These are phyloP conservation scores for Elymus sibiricus DNA, from an alignment of 176 grass and related monocot genomes.

Conservation along the genomic window DNA sequence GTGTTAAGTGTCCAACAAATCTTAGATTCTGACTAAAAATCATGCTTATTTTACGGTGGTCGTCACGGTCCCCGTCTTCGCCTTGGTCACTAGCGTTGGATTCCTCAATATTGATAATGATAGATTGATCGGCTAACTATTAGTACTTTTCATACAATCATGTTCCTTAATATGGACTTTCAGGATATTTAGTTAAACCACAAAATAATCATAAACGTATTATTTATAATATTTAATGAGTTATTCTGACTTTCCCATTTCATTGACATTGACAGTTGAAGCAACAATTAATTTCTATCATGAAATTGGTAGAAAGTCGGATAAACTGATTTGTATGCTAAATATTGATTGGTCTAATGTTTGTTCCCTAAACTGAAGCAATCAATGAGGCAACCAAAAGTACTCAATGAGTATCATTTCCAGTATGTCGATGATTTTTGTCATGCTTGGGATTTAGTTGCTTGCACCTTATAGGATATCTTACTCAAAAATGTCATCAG, in stretches of 20 bases:
- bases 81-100: too few relatives aligned
- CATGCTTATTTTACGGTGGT: constrained; percentile 1
- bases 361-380: not conserved
- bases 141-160: not conserved
- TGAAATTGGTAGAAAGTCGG: not conserved
- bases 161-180: too few relatives aligned
- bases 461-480: not conserved
- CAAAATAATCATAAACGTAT: too few relatives aligned
- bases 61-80: too few relatives aligned
- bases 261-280: not conserved
- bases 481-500: not conserved
- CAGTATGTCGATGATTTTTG: not conserved
- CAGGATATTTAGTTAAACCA: too few relatives aligned
- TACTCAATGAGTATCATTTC: not conserved
- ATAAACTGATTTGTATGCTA: not conserved
- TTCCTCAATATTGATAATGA: too few relatives aligned
- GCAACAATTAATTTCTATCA: too few relatives aligned
- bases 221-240: not conserved
- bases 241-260: not conserved
- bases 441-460: not conserved
- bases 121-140: too few relatives aligned
- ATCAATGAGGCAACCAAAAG: not conserved
- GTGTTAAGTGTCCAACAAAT: not conserved
- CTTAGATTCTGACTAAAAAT: not conserved
- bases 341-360: not conserved